Base-by-base conservation (phyloP, 805 yeast genomes). In the Ogataea corticis region DNA sequence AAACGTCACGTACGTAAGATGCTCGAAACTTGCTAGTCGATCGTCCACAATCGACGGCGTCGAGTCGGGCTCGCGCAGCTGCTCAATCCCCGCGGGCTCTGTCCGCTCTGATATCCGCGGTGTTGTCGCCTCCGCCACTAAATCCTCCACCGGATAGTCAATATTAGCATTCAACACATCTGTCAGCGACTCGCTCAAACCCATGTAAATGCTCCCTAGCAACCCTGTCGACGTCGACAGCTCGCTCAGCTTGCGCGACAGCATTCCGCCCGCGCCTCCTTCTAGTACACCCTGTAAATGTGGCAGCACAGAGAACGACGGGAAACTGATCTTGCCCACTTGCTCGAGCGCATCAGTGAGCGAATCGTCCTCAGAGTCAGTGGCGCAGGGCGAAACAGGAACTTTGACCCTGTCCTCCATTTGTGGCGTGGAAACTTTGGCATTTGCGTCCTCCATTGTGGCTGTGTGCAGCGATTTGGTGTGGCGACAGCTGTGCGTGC, bases 81-180 rank as follows among this genome's bases (percentile, higher is more conserved):
- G 21, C 44, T 48, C 58, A 7, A 55, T 52, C 9, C 59, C 56
- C 13, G 46, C 33, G 6, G 59, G 59, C 13, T 51, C 56, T n/a
- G n/a, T n/a, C n/a, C n/a, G n/a, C n/a, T n/a, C n/a, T n/a, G n/a
- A n/a, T n/a, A n/a, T n/a, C n/a, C n/a, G n/a, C 9, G 35, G 38
- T 3, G 32, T 50, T 15, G 33, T 48, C 27, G 57, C 63, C 31
- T 28, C 31, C 31, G 31, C 66, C 31, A 43, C 35, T 15, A 53
- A 43, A 35, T 79, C 83, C 21, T 77, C 83, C 12, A 70, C 73
- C 0, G 82, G 83, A 34, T 76, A 63, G 14, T 75, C 66, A 10
- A 79, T 67, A 10, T 77, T 68, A 31, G 71, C 72, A 50, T 75
- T 73, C 28, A 79, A 67, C 23, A 77, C 65, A 43, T 72, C 63